These are phyloP conservation scores for Aegilops sharonensis DNA, from an alignment of 176 grass and related monocot genomes.

Conservation along the genomic window DNA sequence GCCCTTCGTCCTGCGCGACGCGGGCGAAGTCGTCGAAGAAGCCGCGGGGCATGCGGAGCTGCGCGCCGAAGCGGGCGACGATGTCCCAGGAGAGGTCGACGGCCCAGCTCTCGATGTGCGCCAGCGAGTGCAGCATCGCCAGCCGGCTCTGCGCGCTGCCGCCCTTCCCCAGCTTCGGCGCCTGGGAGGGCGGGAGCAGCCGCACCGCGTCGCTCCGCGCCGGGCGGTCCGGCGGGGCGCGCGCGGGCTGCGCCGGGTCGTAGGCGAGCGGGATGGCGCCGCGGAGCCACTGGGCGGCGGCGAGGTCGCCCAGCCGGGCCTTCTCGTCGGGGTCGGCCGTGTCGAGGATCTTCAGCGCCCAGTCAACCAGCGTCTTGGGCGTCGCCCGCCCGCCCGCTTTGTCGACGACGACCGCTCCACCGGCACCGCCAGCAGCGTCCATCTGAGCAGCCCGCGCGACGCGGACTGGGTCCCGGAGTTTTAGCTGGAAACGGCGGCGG, in stretches of 20 bases:
- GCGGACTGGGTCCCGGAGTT: background rate
- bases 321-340: slow-evolving; percentile 70
- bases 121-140: slow-evolving; percentile 84
- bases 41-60: slow-evolving; percentile 56
- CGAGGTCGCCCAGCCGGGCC: slow-evolving; percentile 62
- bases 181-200: slow-evolving; percentile 59
- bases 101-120: slow-evolving; percentile 95
- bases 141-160: slow-evolving; percentile 78
- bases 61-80: slow-evolving; percentile 70
- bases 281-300: slow-evolving; percentile 52
- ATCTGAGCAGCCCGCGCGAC: background rate
- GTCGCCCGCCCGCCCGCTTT: background rate
- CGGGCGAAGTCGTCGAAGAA: slow-evolving; percentile 87
- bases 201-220: slow-evolving; percentile 62
- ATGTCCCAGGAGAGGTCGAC: slow-evolving; percentile 96
- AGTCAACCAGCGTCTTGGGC: slow-evolving; percentile 72
- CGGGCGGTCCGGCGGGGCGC: slow-evolving; percentile 51
- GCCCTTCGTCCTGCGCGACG: slow-evolving; percentile 75
- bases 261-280: slow-evolving; percentile 60
- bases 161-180: slow-evolving; percentile 80
- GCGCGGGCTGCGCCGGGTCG: slow-evolving; percentile 16
- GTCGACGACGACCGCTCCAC: background rate
- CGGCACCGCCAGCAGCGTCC: background rate
- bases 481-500: background rate
- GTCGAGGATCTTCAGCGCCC: slow-evolving; percentile 65